Conservation (phyloP, 1,139 yeast genomes). For the Candida tunisiensis region DNA sequence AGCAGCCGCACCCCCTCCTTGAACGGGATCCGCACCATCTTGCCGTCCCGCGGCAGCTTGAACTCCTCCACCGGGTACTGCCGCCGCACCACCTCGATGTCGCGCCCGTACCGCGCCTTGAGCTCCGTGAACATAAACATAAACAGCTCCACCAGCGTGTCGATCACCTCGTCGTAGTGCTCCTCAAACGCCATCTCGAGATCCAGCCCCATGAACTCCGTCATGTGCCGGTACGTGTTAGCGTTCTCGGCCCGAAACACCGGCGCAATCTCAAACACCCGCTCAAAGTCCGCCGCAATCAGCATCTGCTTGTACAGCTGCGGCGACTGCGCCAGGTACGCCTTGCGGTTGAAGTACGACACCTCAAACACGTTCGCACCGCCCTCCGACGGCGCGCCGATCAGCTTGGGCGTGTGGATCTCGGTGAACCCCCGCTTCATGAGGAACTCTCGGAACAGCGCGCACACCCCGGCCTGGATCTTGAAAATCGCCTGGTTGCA, state of each 20-base stretch:
- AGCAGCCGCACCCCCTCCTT: slow-evolving; percentile 82
- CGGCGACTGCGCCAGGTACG: slow-evolving; percentile 94
- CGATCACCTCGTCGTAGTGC: slow-evolving; percentile 91
- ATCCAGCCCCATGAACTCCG: slow-evolving; percentile 95
- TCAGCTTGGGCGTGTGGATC: slow-evolving; percentile 87
- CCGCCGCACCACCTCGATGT: slow-evolving; percentile 77
- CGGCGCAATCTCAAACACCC: slow-evolving; percentile 91
- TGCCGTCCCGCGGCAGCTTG: slow-evolving; percentile 53
- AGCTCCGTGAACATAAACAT: slow-evolving; percentile 77
- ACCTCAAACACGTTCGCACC: slow-evolving; percentile 95
- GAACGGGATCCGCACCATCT: slow-evolving; percentile 81
- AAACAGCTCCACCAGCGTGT: slow-evolving; percentile 68
- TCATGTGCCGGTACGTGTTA: slow-evolving; percentile 98
- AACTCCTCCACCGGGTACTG: slow-evolving; percentile 98
- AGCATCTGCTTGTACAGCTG: slow-evolving; percentile 96
- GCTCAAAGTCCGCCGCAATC: slow-evolving; percentile 94
- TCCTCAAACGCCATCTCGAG: slow-evolving; percentile 97
- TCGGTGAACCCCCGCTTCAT: slow-evolving; percentile 56
- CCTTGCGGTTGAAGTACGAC: slow-evolving; percentile 80
- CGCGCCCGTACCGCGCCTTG: slow-evolving; percentile 60
- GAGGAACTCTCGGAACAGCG: slow-evolving; percentile 79
- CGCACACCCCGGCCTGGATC: slow-evolving; percentile 80
- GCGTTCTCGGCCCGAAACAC: slow-evolving; percentile 99
- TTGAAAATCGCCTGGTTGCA: slow-evolving; percentile 96
- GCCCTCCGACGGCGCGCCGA: slow-evolving; percentile 95